Conservation (phyloP, 306 rosid species). For the Coriaria nepalensis region DNA sequence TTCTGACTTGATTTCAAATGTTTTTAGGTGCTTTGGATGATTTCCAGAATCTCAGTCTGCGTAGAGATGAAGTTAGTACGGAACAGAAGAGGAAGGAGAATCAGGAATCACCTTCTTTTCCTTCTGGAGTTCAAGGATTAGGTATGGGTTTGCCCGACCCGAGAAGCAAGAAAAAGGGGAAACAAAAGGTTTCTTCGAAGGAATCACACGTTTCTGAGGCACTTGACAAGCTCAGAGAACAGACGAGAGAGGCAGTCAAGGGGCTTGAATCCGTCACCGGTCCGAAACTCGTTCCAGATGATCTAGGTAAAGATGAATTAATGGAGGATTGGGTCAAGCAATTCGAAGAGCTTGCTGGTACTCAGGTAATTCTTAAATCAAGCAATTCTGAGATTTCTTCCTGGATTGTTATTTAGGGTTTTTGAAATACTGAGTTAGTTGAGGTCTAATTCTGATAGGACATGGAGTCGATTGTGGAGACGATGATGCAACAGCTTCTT, state of each 20-base stretch:
- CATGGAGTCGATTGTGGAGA: constrained; percentile 84
- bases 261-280: constrained; percentile 45
- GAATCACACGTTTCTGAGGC: constrained; percentile 71
- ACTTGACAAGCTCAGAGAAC: constrained; percentile 69
- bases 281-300: constrained; percentile 29
- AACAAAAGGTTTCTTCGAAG: constrained; percentile 54
- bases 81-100: constrained; percentile 10
- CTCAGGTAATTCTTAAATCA: constrained; percentile 41
- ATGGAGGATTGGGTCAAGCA: constrained; percentile 97
- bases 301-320: constrained; percentile 41
- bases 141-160: constrained; percentile 79
- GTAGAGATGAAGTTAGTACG: constrained; percentile 24
- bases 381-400: not conserved
- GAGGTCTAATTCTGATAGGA: constrained; percentile 26
- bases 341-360: constrained; percentile 68
- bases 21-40: constrained; percentile 90
- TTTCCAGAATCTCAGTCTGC: constrained; percentile 42
- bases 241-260: constrained; percentile 70
- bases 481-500: constrained; percentile 91
- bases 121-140: constrained; percentile 65
- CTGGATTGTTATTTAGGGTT: constrained; percentile 1
- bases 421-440: constrained; percentile 1
- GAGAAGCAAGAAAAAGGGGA: constrained; percentile 65
- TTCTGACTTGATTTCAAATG: constrained; percentile 6
- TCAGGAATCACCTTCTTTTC: constrained; percentile 27